Evolutionary conservation across 2,329 filamentous ascomycete species (phyloP).

Genomic region (Fusarium foetens): DNA sequence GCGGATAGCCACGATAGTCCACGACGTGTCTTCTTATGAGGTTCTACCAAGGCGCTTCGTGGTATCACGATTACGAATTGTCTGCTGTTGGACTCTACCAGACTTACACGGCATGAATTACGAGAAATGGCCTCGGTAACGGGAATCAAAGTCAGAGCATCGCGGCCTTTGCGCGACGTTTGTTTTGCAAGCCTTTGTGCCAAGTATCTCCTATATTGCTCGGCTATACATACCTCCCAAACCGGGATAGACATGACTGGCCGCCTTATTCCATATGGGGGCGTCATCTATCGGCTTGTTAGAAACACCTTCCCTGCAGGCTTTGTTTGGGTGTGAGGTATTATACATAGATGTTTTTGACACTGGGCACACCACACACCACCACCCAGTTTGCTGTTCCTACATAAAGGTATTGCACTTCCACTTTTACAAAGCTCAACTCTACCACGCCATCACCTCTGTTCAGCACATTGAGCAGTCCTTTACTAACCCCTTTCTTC

Average conservation of each 20-base stretch:
- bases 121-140: not conserved
- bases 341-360: not conserved
- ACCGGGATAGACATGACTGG: slow-evolving; percentile 7
- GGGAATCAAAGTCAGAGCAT: not conserved
- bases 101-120: slow-evolving; percentile 18
- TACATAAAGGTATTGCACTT: slow-evolving; percentile 30
- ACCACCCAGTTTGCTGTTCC: not conserved
- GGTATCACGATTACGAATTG: slow-evolving; percentile 22
- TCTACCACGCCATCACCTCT: not conserved
- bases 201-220: not conserved
- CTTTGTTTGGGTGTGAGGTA: not conserved
- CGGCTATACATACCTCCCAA: slow-evolving; percentile 12
- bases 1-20: not conserved
- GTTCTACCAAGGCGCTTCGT: slow-evolving; percentile 4
- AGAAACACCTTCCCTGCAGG: not conserved
- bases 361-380: not conserved
- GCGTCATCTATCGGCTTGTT: slow-evolving; percentile 1
- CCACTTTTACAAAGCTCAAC: not conserved
- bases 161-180: not conserved
- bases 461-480: not conserved
- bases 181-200: not conserved
- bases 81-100: slow-evolving; percentile 1
- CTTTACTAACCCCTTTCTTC: not conserved
- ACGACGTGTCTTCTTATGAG: slow-evolving; percentile 19
- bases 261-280: slow-evolving; percentile 7